Evolutionary conservation across 495 filamentous ascomycete species (phyloP), one percentile per base, ranked within the genome.

Genomic region (Annulohypoxylon moriforme): DNA sequence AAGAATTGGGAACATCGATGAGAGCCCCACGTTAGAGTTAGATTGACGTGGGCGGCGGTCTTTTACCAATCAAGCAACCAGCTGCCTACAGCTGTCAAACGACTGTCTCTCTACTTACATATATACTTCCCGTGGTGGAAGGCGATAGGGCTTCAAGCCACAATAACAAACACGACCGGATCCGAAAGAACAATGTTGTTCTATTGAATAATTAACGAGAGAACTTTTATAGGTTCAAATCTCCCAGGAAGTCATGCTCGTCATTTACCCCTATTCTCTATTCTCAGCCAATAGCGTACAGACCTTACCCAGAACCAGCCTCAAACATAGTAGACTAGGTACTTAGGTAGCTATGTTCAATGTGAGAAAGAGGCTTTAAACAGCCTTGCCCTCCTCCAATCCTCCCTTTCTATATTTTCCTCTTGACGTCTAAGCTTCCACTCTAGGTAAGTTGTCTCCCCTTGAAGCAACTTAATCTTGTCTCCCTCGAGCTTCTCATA

Each of bases 401-500:
- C 71, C 8, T 77, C 74, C 13, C 64, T 68, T 4, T 79, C 74
- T 8, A 65, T 31, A 47, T 58, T 69, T 53, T 78, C 71, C 60
- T 73, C 69, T 44, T 76, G 72, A 13, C 67, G 64, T 40, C 64
- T 67, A 16, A 75, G 36, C 46, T 74, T 76, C 77, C 75, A 78
- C 27, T 74, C 72, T 22, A 79, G 58, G 46, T 77, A 73, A 14
- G 53, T 68, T 24, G 68, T 29, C 44, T 75, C 69, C 0, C 78
- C 80, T 25, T 72, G 33, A 4, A 68, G 20, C 14, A 59, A 22
- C 52, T 68, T 73, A 13, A 79, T 72, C 49, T 79, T 76, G n/a
- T 81, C 77, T 1, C 72, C 76, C 55, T 84, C 74, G 33, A 83
- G 64, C 29, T 77, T 80, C 63, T 80, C 71, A 67, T 79, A 83